Conservation (phyloP, 2,329 filamentous ascomycete species). For the Penicillium sp. region DNA sequence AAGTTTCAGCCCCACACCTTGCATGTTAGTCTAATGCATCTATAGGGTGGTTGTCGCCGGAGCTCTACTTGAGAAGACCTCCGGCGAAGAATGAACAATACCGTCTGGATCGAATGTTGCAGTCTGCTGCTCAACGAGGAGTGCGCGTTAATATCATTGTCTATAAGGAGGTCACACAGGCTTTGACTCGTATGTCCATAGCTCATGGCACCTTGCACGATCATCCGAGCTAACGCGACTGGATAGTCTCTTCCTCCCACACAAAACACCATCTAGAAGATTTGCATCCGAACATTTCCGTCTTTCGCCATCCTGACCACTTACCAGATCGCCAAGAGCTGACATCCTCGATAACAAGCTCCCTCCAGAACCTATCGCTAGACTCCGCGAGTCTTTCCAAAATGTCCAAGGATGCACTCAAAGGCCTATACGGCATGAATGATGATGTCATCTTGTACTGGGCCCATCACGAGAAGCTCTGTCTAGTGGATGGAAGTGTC, state of each 20-base stretch:
- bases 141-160: slow-evolving; percentile 81
- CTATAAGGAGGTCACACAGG: slow-evolving; percentile 83
- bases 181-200: slow-evolving; percentile 63
- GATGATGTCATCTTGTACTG: slow-evolving; percentile 81
- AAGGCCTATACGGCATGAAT: slow-evolving; percentile 72
- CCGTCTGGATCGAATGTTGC: slow-evolving; percentile 74
- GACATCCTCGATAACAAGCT: slow-evolving; percentile 52
- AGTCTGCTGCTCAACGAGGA: slow-evolving; percentile 73
- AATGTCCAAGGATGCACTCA: slow-evolving; percentile 65
- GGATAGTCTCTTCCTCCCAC: slow-evolving; percentile 58
- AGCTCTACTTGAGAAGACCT: slow-evolving; percentile 77
- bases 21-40: slow-evolving; percentile 6
- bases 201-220: background rate
- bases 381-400: slow-evolving; percentile 54
- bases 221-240: background rate
- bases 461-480: slow-evolving; percentile 91
- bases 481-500: slow-evolving; percentile 67
- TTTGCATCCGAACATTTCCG: slow-evolving; percentile 75
- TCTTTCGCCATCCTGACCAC: slow-evolving; percentile 89
- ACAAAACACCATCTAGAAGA: slow-evolving; percentile 73
- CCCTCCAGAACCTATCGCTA: slow-evolving; percentile 52
- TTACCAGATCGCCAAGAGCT: slow-evolving; percentile 65
- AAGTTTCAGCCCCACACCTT: slow-evolving; percentile 12
- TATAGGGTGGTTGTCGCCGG: slow-evolving; percentile 72
- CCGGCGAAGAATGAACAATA: slow-evolving; percentile 77